Evolutionary conservation across 2,329 filamentous ascomycete genomes (phyloP).

Genomic region (Apiospora kogelbergensis): DNA sequence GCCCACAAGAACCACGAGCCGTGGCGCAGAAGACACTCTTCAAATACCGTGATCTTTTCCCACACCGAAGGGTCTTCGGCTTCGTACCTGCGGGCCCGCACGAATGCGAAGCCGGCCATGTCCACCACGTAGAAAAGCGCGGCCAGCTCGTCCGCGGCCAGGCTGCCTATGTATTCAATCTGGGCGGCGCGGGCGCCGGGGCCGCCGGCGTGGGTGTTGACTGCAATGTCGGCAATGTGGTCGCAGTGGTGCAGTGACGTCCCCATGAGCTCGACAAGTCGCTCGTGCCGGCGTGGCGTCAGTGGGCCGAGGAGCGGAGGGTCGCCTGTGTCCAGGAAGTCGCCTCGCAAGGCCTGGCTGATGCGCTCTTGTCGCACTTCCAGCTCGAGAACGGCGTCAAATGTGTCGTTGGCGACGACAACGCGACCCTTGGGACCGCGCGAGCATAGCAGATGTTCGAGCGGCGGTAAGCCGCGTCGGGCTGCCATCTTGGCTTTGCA

Average conservation of each 20-base stretch:
- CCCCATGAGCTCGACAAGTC: conserved; percentile 14
- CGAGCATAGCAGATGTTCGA: conserved; percentile 23
- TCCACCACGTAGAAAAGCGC: conserved; percentile 21
- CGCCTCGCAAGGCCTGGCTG: conserved; percentile 17
- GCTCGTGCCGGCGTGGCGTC: conserved; percentile 9
- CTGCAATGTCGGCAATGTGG: conserved; percentile 27
- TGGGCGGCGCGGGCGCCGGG: conserved; percentile 18
- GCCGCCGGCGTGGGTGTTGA: conserved; percentile 12
- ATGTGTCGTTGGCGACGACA: conserved; percentile 16
- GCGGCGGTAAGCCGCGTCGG: conserved; percentile 14
- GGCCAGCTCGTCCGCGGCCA: conserved; percentile 21
- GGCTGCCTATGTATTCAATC: conserved; percentile 21
- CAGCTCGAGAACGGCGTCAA: conserved; percentile 21
- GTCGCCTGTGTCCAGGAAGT: conserved; percentile 9
- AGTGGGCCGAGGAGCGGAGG: conserved; percentile 18
- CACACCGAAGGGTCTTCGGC: conserved; percentile 10
- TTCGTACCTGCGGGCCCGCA: not conserved
- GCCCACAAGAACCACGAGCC: conserved; percentile 30
- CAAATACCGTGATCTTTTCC: conserved; percentile 22
- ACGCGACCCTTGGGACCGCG: conserved; percentile 14
- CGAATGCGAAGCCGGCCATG: conserved; percentile 13
- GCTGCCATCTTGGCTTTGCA: conserved; percentile 11
- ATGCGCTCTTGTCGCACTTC: conserved; percentile 23
- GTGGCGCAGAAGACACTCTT: conserved; percentile 28
- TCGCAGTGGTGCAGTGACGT: conserved; percentile 26